phyloP scores from a whole-genome alignment of 257 asterid genomes.

The Fraxinus americana region DNA sequence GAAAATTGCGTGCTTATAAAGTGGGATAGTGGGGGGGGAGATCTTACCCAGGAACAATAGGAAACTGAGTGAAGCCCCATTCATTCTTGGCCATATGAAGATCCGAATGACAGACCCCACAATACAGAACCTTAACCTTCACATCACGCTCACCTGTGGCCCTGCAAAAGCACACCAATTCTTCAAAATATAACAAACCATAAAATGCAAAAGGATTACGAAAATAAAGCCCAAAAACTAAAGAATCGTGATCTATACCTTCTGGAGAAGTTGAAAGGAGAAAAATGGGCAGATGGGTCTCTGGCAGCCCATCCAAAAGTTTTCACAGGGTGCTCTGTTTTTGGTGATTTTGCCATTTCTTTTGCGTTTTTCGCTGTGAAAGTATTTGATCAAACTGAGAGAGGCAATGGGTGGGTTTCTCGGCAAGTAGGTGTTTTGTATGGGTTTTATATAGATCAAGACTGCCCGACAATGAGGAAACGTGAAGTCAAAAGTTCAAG shows the following conservation, averaged over 20 bases:
- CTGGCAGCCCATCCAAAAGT: constrained; percentile 52
- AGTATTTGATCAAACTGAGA: not conserved
- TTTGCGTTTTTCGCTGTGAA: not conserved
- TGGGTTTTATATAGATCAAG: too few species aligned
- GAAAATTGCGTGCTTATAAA: not conserved
- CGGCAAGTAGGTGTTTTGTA: too few species aligned
- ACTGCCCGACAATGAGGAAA: too few species aligned
- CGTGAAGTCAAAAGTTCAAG: too few species aligned
- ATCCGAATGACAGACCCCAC: constrained; percentile 60
- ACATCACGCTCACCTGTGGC: constrained; percentile 54
- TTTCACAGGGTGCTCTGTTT: constrained; percentile 45
- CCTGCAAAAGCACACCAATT: constrained; percentile 24
- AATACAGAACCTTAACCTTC: constrained; percentile 50
- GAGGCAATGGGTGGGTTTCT: too few species aligned
- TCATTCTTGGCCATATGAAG: constrained; percentile 48
- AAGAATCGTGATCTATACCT: constrained; percentile 25
- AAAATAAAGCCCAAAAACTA: not conserved
- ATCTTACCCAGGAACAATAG: constrained; percentile 52
- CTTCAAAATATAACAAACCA: too few species aligned
- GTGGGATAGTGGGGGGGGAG: not conserved
- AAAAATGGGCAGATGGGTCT: constrained; percentile 36
- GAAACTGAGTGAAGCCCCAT: constrained; percentile 45
- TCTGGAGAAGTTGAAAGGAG: constrained; percentile 45
- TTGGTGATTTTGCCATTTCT: constrained; percentile 43
- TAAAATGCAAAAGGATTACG: too few species aligned